Percentiles rank a stretch among this genome's conserved stretches.
Conservation (phyloP, 352 stramenopile species). For the Pythium rishiriense region DNA sequence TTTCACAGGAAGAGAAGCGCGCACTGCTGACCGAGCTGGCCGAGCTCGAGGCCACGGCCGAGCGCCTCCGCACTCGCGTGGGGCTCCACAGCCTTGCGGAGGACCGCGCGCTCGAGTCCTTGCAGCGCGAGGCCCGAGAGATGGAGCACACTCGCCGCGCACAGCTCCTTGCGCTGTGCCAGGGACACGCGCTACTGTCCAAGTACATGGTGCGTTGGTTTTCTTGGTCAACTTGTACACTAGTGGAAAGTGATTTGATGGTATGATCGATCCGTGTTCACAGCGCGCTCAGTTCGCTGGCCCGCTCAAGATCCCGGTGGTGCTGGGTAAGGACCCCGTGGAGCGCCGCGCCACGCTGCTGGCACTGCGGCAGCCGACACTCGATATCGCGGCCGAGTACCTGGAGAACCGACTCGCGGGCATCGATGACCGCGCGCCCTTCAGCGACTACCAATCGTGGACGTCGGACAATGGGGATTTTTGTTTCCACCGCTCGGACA, state of each 20-base stretch:
- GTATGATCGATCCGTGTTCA: neutral
- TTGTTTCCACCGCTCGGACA: slow-evolving; percentile 24
- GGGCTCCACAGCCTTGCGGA: slow-evolving; percentile 10
- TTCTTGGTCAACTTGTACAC: neutral
- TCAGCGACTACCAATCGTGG: slow-evolving; percentile 1
- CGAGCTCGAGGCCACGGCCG: slow-evolving; percentile 1
- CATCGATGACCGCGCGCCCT: neutral
- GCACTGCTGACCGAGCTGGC: slow-evolving; percentile 14
- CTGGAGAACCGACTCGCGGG: slow-evolving; percentile 3
- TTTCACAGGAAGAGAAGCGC: slow-evolving; percentile 23
- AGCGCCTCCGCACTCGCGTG: slow-evolving; percentile 4
- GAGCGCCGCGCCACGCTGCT: slow-evolving; percentile 6
- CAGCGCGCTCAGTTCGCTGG: neutral
- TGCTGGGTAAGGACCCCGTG: slow-evolving; percentile 5
- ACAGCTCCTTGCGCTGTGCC: slow-evolving; percentile 2
- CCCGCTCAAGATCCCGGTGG: slow-evolving; percentile 12
- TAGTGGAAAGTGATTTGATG: too few relatives aligned
- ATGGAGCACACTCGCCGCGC: neutral
- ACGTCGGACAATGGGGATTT: slow-evolving; percentile 9
- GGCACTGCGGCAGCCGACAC: neutral
- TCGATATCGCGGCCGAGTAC: slow-evolving; percentile 1
- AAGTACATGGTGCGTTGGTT: slow-evolving; percentile 12
- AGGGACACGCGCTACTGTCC: slow-evolving; percentile 7
- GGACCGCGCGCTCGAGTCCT: neutral
- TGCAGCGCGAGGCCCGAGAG: neutral